Evolutionary conservation across 1,139 yeast genomes (phyloP), one percentile per base, ranked within the genome.

Genomic region (Blastobotrys buckinghamii): DNA sequence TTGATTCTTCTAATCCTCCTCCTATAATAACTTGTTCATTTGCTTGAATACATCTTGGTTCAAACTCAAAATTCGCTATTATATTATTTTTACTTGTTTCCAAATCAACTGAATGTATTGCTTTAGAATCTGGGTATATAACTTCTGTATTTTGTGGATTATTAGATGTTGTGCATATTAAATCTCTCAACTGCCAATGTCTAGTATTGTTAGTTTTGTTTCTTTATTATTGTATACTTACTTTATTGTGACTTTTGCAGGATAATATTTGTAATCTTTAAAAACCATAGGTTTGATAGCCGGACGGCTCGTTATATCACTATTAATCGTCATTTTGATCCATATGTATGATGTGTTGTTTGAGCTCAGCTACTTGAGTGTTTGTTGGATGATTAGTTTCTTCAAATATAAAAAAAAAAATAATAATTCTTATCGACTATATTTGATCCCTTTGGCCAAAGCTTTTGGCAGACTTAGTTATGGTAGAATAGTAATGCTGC

Each of bases 131-230:
- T 1, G 82, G 79, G 57, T 77, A 80, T 34, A 75, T 65, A 13
- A 79, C 67, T 44, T 74, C 72, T 15, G 48, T 47, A 17, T 72
- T 69, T 49, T 55, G 55, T 15, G 37, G 41, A 1, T 47, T 16
- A n/a, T n/a, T 39, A 6, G 10, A 13, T 15, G 39, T 26, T 2
- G 39, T 17, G 40, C 83, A 79, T 22, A 88, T 70, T 59, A 89
- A 73, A 61, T 89, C 95, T 44, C 95, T 73, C 39, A 89, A 71
- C 64, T 89, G 97, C 96, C 96, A 89, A 69, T 89, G 97, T 49
- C 60, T 57, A 15, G 13, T 19, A 39, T 24, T 26, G 34, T 26
- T 39, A 12, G 34, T 10, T 29, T 29, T 24, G 38, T 24, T 5
- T n/a, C n/a, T n/a, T n/a, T n/a, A n/a, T n/a, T n/a, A n/a, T n/a